Conservation (phyloP, 352 stramenopile genomes). For the Pythium plurisporium region DNA sequence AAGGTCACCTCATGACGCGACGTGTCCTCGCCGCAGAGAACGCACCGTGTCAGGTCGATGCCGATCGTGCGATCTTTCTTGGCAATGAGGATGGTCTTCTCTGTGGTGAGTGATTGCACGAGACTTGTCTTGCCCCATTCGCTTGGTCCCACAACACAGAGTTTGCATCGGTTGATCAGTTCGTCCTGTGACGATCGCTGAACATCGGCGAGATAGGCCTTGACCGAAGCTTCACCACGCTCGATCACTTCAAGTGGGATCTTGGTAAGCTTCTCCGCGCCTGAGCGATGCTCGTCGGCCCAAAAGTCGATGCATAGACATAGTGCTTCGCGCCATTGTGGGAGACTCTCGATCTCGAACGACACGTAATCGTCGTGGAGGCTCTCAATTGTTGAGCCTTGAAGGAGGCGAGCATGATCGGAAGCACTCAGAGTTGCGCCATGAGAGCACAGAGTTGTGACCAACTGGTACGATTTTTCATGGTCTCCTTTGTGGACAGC, state of each 20-base stretch:
- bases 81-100: background rate
- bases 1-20: background rate
- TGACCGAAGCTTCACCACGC: conserved; percentile 14
- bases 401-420: too few species aligned
- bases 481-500: too few species aligned
- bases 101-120: background rate
- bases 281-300: background rate
- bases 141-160: background rate
- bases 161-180: too few species aligned
- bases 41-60: background rate
- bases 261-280: background rate
- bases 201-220: conserved; percentile 13
- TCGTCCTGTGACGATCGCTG: too few species aligned
- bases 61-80: background rate
- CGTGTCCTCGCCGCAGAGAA: background rate
- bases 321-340: background rate
- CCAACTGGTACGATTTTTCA: too few species aligned
- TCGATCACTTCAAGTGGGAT: conserved; percentile 21
- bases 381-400: too few species aligned
- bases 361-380: background rate
- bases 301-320: conserved; percentile 1
- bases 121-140: background rate
- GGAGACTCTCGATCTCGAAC: conserved; percentile 3
- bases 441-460: too few species aligned
- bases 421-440: too few species aligned